phyloP scores from a whole-genome alignment of 2,329 filamentous ascomycete species.

The Macrophomina tecta region DNA sequence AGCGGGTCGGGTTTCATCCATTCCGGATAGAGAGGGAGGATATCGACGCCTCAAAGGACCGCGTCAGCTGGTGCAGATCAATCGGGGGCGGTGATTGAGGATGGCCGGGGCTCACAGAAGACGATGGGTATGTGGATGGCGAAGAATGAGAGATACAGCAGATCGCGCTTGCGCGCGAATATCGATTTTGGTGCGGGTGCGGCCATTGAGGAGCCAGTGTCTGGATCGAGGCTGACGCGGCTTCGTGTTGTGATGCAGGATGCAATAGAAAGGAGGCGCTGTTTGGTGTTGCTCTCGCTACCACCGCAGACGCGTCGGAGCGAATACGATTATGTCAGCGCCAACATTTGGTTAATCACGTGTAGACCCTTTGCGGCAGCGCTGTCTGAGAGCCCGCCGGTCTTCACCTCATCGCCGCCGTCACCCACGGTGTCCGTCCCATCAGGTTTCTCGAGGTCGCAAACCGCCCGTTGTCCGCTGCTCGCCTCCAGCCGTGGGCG shows the following conservation, averaged over 20 bases:
- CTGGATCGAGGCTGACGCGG: constrained; percentile 1
- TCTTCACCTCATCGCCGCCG: not conserved
- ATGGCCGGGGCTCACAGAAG: constrained; percentile 55
- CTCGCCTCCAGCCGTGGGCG: not conserved
- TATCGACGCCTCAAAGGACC: constrained; percentile 61
- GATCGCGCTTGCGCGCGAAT: constrained; percentile 50
- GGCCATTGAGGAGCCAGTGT: not conserved
- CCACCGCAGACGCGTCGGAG: not conserved
- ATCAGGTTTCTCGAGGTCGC: not conserved
- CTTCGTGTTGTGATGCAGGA: constrained; percentile 12
- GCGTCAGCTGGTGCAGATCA: constrained; percentile 22
- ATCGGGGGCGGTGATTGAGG: constrained; percentile 24
- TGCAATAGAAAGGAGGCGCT: not conserved
- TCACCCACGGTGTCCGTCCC: not conserved
- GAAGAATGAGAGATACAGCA: constrained; percentile 66
- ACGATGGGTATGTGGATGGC: constrained; percentile 66
- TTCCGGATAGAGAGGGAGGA: constrained; percentile 64
- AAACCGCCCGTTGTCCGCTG: not conserved
- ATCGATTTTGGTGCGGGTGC: constrained; percentile 33
- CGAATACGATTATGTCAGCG: not conserved
- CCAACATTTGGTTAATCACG: not conserved
- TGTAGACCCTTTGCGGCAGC: not conserved
- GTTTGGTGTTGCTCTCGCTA: constrained; percentile 18
- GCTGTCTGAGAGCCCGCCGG: not conserved
- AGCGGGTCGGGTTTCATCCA: constrained; percentile 58